Evolutionary conservation across 768 basidiomycete species (phyloP).

Genomic region (Mycena latifolia): DNA sequence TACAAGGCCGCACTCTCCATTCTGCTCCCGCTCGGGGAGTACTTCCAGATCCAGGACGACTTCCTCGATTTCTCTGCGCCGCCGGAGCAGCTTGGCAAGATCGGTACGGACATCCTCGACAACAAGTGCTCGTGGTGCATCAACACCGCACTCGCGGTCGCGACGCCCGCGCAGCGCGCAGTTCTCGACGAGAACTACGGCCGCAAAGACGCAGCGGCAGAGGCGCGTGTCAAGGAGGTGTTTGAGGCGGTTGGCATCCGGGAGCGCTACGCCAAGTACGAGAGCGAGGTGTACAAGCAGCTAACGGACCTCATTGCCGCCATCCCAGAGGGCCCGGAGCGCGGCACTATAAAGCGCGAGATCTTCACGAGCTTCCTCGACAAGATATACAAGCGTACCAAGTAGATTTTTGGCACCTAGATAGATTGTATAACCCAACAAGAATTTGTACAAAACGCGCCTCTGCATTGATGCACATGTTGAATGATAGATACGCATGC

Average conservation of each 20-base stretch:
- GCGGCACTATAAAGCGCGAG: slow-evolving; percentile 64
- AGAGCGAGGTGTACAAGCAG: slow-evolving; percentile 76
- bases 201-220: slow-evolving; percentile 62
- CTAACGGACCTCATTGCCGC: slow-evolving; percentile 77
- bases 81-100: slow-evolving; percentile 94
- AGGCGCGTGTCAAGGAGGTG: slow-evolving; percentile 68
- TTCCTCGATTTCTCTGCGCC: slow-evolving; percentile 94
- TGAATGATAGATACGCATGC: too few species aligned
- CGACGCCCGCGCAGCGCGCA: slow-evolving; percentile 65
- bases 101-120: slow-evolving; percentile 98
- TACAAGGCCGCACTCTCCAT: slow-evolving; percentile 85
- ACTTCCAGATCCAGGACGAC: slow-evolving; percentile 99
- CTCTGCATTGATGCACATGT: too few species aligned
- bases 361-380: slow-evolving; percentile 90
- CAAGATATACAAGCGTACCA: slow-evolving; percentile 83
- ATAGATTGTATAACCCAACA: background rate
- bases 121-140: slow-evolving; percentile 99
- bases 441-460: too few species aligned
- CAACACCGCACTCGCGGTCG: slow-evolving; percentile 82
- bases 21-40: slow-evolving; percentile 93
- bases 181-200: slow-evolving; percentile 70
- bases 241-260: slow-evolving; percentile 80
- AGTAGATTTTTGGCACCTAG: slow-evolving; percentile 47
- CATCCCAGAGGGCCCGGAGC: slow-evolving; percentile 71
- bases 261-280: slow-evolving; percentile 80